Percentiles rank a stretch among this genome's conserved stretches.
Conservation (phyloP, 805 yeast species). For the Metschnikowia continentalis region DNA sequence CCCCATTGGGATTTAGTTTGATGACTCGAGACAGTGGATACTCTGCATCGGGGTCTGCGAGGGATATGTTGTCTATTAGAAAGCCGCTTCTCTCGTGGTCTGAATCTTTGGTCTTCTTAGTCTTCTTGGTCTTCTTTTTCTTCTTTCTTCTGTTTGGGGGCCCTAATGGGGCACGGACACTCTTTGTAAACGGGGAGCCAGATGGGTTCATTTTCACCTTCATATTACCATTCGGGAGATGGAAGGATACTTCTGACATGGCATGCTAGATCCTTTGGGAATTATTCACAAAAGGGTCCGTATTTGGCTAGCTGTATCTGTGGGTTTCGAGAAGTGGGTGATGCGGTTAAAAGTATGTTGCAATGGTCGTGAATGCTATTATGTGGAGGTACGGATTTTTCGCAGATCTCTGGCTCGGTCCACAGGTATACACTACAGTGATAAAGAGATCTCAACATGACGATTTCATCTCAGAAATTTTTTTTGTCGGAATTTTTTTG, state of each 20-base stretch:
- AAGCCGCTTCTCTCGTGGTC: not conserved
- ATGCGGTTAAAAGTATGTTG: not conserved
- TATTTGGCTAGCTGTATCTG: not conserved
- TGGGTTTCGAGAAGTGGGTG: not conserved
- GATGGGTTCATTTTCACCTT: slow-evolving; percentile 23
- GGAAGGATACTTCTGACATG: slow-evolving; percentile 5
- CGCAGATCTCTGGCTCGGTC: not conserved
- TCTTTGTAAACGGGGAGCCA: not conserved
- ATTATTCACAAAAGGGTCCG: not conserved
- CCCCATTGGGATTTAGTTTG: slow-evolving; percentile 69
- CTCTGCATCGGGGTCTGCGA: slow-evolving; percentile 54
- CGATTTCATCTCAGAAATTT: no score
- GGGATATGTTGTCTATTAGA: slow-evolving; percentile 35
- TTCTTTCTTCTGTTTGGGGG: slow-evolving; percentile 28
- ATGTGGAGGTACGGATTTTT: slow-evolving; percentile 2
- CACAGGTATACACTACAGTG: not conserved
- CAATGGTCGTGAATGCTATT: not conserved
- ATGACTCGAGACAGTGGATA: slow-evolving; percentile 72
- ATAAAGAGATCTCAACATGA: not conserved
- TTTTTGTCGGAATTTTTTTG: no score
- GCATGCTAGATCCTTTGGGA: not conserved
- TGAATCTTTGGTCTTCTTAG: slow-evolving; percentile 6
- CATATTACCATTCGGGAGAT: slow-evolving; percentile 31
- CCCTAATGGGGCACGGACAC: slow-evolving; percentile 6
- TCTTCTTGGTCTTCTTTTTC: slow-evolving; percentile 23